These are phyloP conservation scores for Acanthamoeba triangularis DNA, from an alignment of 208 protist species.

Conservation along the genomic window DNA sequence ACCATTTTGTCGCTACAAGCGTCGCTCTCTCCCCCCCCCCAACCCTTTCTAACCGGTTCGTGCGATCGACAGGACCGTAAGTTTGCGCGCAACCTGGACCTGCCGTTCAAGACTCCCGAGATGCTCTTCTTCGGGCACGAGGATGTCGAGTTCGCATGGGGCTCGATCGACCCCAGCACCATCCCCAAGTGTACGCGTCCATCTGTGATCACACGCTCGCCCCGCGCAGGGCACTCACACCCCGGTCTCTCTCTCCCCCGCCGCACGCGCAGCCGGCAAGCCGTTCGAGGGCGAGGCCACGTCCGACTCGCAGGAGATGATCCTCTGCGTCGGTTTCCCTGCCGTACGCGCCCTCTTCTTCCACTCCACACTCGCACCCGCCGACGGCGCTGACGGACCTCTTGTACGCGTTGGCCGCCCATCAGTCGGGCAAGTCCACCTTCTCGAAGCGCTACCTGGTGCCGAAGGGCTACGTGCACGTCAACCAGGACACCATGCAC, in stretches of 20 bases:
- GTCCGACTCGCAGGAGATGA: conserved; percentile 73
- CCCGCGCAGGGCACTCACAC: neutral
- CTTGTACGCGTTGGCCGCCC: too few species aligned
- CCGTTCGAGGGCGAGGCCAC: conserved; percentile 19
- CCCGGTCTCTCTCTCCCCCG: too few species aligned
- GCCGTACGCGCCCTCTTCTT: neutral
- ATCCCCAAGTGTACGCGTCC: neutral
- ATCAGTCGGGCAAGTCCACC: conserved; percentile 66
- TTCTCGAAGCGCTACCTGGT: conserved; percentile 58
- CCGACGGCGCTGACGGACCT: neutral
- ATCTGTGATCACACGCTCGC: too few species aligned
- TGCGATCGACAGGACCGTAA: conserved; percentile 56
- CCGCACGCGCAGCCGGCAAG: conserved; percentile 6
- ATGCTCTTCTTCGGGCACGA: conserved; percentile 47
- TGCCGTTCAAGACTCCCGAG: conserved; percentile 66
- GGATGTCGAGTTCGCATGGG: conserved; percentile 53
- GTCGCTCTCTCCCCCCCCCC: too few species aligned
- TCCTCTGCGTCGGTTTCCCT: conserved; percentile 74
- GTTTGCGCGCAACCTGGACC: conserved; percentile 72
- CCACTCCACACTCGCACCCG: neutral
- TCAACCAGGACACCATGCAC: conserved; percentile 78
- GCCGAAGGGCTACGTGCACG: conserved; percentile 71
- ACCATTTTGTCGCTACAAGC: too few species aligned
- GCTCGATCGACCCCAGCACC: conserved; percentile 42
- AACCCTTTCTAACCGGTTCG: too few species aligned